A percentile compares a stretch with the other conserved stretches of the same genome.
Conservation (phyloP, 345 rosid species). For the Mangifera indica region DNA sequence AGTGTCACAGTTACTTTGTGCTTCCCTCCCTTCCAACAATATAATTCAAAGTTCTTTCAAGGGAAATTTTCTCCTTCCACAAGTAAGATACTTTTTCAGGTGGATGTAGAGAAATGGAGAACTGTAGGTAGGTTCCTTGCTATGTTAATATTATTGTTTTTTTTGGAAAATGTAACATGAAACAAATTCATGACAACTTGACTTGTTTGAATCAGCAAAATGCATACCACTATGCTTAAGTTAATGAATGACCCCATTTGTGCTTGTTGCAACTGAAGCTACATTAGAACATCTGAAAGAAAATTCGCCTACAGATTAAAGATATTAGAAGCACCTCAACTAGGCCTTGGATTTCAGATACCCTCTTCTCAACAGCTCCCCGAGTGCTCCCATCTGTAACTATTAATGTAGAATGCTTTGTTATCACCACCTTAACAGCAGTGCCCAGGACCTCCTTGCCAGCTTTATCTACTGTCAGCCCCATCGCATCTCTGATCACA, state of each 20-base stretch:
- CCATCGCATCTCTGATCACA: slow-evolving; percentile 83
- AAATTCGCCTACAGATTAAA: slow-evolving; percentile 3
- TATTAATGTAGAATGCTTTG: slow-evolving; percentile 77
- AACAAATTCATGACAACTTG: slow-evolving; percentile 3
- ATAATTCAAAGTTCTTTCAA: too few species aligned
- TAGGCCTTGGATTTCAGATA: slow-evolving; percentile 63
- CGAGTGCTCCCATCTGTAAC: slow-evolving; percentile 70
- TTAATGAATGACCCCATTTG: neutral
- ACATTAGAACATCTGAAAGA: slow-evolving; percentile 5
- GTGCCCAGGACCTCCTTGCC: slow-evolving; percentile 76
- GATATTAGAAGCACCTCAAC: slow-evolving; percentile 51
- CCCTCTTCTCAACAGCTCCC: slow-evolving; percentile 69
- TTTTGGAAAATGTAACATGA: neutral
- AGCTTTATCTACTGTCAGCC: slow-evolving; percentile 66
- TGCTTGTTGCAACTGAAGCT: slow-evolving; percentile 4
- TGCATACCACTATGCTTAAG: neutral
- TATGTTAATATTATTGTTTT: neutral
- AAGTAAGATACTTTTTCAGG: neutral
- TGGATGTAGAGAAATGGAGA: neutral
- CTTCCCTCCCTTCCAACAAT: too few species aligned
- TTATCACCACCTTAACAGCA: slow-evolving; percentile 65
- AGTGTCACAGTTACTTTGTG: neutral
- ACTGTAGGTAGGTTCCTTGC: neutral
- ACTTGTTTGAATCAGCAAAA: neutral
- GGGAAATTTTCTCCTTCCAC: too few species aligned